Base-by-base conservation (phyloP, 176 grass and related monocot genomes). In the Raddia guianensis region DNA sequence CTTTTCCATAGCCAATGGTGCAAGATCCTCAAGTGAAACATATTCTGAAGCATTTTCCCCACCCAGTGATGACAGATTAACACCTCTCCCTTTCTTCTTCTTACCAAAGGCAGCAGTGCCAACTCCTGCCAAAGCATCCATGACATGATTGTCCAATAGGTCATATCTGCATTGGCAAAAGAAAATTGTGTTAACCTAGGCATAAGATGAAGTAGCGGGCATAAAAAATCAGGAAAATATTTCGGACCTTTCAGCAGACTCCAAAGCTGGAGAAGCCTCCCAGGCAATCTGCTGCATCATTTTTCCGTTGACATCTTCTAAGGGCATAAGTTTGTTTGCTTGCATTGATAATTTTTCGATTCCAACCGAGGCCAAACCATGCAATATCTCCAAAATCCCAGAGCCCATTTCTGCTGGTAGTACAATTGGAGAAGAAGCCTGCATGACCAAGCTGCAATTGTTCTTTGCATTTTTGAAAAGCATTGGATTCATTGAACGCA, bases 1-100 rank as follows among this genome's bases (percentile, higher is more conserved):
- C 76, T 99, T 99, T 86, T 99, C 93, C 93, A 99, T 99, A 61
- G 96, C 96, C 86, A 95, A 88, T 11, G 93, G 96, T 46, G 96
- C 93, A 89, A 99, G 90, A 85, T 99, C 89, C 40, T 95, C 96
- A 46, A 99, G 88, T 9, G 96, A 93, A 53, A 95, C 93, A 80
- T 86, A 99, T 68, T 97, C 95, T 63, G 95, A 94, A 18, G 37
- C 77, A 72, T 27, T 88, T 66, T 87, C 87, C 19, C 53, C 49
- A 60, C 78, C 48, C 57, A 85, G 71, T 37, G 86, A 93, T 55
- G 77, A 68, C 63, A 79, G 70, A 88, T 89, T 69, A 67, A 79
- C 63, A 60, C 44, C 48, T 56, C 81, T 90, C n/a, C 72, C 20
- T 78, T 95, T 93, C 73, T 82, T 89, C 75, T 79, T 93, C 72